Evolutionary conservation across 495 filamentous ascomycete genomes (phyloP).

Genomic region (Corynascus novoguineensis): DNA sequence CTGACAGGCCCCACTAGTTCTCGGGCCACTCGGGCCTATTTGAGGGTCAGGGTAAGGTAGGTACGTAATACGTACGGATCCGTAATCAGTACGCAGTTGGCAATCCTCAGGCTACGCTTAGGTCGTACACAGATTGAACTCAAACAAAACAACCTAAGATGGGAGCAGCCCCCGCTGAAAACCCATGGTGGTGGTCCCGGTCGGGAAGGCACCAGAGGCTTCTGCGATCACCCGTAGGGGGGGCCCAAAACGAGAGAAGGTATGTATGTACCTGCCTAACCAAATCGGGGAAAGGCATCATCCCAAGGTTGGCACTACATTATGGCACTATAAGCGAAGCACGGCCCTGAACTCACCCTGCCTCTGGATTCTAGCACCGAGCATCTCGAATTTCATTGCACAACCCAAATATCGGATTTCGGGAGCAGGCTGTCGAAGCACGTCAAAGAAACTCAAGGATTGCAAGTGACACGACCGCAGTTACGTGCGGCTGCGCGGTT

Average conservation of each 20-base stretch:
- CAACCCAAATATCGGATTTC: neutral
- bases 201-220: neutral
- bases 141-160: neutral
- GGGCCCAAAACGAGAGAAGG: neutral
- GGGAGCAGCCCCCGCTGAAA: neutral
- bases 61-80: too few species aligned
- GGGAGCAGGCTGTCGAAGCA: slow-evolving; percentile 8
- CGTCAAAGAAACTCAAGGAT: neutral
- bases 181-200: too few species aligned
- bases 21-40: too few species aligned
- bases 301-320: too few species aligned
- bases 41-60: too few species aligned
- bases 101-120: too few species aligned
- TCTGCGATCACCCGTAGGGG: neutral
- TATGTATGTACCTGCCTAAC: neutral
- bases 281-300: neutral
- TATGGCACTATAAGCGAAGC: neutral
- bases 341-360: neutral
- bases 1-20: too few species aligned
- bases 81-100: too few species aligned
- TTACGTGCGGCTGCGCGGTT: neutral
- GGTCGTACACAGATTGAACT: neutral
- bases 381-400: neutral
- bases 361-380: neutral
- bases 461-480: neutral